Conservation (phyloP, 495 filamentous ascomycete species). For the Margaritispora aquatica region DNA sequence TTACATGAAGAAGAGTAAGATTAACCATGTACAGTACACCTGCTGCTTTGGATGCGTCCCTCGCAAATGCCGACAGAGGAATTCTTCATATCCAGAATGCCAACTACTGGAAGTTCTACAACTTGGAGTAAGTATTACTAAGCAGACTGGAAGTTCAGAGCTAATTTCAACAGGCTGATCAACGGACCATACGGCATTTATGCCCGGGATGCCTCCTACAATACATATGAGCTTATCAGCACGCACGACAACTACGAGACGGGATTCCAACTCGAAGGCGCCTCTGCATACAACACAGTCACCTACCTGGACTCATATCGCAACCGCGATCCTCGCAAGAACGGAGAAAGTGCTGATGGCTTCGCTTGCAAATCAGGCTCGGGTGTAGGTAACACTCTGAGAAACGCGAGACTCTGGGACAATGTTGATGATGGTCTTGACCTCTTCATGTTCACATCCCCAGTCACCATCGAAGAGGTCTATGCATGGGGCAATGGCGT, state of each 20-base stretch:
- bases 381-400: slow-evolving; percentile 23
- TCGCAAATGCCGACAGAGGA: slow-evolving; percentile 20
- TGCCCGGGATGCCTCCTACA: slow-evolving; percentile 17
- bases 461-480: slow-evolving; percentile 26
- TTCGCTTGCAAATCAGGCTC: slow-evolving; percentile 26
- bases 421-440: slow-evolving; percentile 30
- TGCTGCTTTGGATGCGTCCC: slow-evolving; percentile 16
- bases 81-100: slow-evolving; percentile 25
- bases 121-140: slow-evolving; percentile 15
- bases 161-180: slow-evolving; percentile 6
- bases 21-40: no score
- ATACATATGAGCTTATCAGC: slow-evolving; percentile 23
- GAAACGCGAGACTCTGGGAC: slow-evolving; percentile 25
- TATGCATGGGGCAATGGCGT: slow-evolving; percentile 28
- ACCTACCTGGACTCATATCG: slow-evolving; percentile 26
- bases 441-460: slow-evolving; percentile 25
- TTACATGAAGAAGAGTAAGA: no score
- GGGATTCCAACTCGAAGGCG: slow-evolving; percentile 26
- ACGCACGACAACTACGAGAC: slow-evolving; percentile 29
- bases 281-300: slow-evolving; percentile 23
- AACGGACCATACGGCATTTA: slow-evolving; percentile 28
- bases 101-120: slow-evolving; percentile 25
- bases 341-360: slow-evolving; percentile 28
- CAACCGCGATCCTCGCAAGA: slow-evolving; percentile 29
- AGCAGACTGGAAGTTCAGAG: neutral